These are phyloP conservation scores for Hygrophorus pudorinus DNA, from an alignment of 768 basidiomycete genomes.

Conservation along the genomic window DNA sequence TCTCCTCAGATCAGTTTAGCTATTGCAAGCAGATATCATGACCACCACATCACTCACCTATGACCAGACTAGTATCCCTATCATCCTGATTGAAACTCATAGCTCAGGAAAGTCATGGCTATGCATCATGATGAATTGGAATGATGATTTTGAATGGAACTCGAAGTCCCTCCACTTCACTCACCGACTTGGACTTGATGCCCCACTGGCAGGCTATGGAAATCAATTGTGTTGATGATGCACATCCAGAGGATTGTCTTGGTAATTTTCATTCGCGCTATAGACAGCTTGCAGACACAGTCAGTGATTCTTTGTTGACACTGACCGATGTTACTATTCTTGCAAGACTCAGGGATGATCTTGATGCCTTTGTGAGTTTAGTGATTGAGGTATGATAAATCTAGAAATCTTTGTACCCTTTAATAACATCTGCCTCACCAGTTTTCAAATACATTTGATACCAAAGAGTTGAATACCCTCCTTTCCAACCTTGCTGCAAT, in stretches of 20 bases:
- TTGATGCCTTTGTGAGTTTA: conserved; percentile 3
- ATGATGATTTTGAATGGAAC: too few species aligned
- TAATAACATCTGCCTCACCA: neutral
- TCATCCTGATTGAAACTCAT: too few species aligned
- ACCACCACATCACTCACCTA: too few species aligned
- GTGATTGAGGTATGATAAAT: conserved; percentile 3
- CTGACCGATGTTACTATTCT: conserved; percentile 5
- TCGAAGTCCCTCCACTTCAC: too few species aligned
- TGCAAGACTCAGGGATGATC: conserved; percentile 5
- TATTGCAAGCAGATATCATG: too few species aligned
- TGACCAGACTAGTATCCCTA: too few species aligned
- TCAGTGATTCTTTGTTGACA: neutral
- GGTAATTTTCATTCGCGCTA: neutral
- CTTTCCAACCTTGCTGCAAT: conserved; percentile 6
- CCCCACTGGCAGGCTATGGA: too few species aligned
- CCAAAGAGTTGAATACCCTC: conserved; percentile 5
- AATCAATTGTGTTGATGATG: too few species aligned
- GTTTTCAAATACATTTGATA: conserved; percentile 7
- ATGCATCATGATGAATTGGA: neutral
- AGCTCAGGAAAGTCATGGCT: neutral
- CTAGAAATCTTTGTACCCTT: neutral
- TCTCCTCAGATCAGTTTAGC: too few species aligned
- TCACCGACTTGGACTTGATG: too few species aligned
- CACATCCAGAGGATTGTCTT: too few species aligned
- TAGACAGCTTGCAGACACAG: neutral